Evolutionary conservation across 148 eudicot species (phyloP), one percentile per base, ranked within the genome.

Genomic region (Fallopia convolvulus): DNA sequence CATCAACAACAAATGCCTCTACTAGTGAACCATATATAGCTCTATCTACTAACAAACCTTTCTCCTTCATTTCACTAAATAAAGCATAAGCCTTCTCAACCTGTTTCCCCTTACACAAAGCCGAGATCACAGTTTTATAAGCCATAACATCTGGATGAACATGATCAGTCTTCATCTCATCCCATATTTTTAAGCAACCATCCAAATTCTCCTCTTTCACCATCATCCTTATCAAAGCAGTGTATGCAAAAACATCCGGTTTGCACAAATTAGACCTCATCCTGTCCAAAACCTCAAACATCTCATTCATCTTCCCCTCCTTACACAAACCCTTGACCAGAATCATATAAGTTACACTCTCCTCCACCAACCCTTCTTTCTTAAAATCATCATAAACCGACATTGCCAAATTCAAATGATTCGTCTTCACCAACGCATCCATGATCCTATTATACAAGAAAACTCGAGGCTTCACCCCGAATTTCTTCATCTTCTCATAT

Each of bases 161-260:
- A 42, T 53, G 26, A 81, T 95, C 99, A 76, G 75, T 84, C 74
- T 33, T 61, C 99, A 95, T 92, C 79, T 92, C 94, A 76, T 88
- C 92, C 99, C 99, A 95, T 70, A 95, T 85, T 86, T 76, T 87
- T 84, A 92, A 86, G 79, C 97, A 91, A 8, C 94, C 92, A 77
- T 92, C 94, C 72, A 95, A 83, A 82, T 91, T 85, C 63, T 90
- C 89, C 73, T 86, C 90, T 0, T 77, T 81, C 74, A 91, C 87
- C 88, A 95, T 86, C 72, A 91, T 77, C 77, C 88, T 79, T 47
- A 92, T 78, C 94, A 92, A 87, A 56, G 99, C 92, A 1, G 97
- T 92, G 75, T 95, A 95, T 0, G 99, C 97, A 83, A 95, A 95
- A 26, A 95, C 90, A 89, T 95, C 97, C 2, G 99, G 99, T 75